Evolutionary conservation across 495 filamentous ascomycete genomes (phyloP), one percentile per base, ranked within the genome.

Genomic region (Pyrenopolyporus hunteri): DNA sequence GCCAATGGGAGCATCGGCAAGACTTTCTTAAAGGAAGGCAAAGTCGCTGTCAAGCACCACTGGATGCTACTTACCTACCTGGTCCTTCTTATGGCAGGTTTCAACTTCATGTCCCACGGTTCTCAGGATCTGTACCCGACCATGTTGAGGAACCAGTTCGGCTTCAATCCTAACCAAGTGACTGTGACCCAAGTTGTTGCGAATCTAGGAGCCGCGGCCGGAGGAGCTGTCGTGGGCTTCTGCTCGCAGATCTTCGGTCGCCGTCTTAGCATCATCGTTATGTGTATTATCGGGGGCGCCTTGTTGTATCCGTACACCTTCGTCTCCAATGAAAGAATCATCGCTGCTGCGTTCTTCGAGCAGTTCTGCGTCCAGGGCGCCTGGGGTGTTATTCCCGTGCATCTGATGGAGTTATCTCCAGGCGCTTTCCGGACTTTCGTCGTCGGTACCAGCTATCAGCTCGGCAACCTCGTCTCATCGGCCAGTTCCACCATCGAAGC

Each of bases 51-150:
- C 9, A 85, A 83, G 65, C 82, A 82, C 10, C 89, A 96, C 69
- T 94, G 91, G 91, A 46, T 92, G 13, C 72, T 96, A 4, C 76
- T 94, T 28, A 76, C 86, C 44, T 96, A 96, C 73, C 76, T 94
- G 28, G 89, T 96, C 14, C 73, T 94, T 14, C 78, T 96, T 11
- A 94, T 94, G 91, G 85, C 91, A 5, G 91, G 91, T 0, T 93
- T 96, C 80, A 96, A 94, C 72, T 94, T 93, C 73, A 91, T 93
- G 90, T 92, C 89, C 17, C 92, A 97, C 68, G 92, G 92, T 57
- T 92, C 89, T 3, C 92, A 97, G 72, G 92, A 97, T 74, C 76
- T 96, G 14, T 97, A 96, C 70, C 92, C 92, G 0, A 93, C 90
- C 9, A 86, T 97, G 85, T 72, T 97, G 9, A 69, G 83, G 45